Evolutionary conservation across 495 filamentous ascomycete genomes (phyloP).

Genomic region (Hyaloscypha hepaticicola): DNA sequence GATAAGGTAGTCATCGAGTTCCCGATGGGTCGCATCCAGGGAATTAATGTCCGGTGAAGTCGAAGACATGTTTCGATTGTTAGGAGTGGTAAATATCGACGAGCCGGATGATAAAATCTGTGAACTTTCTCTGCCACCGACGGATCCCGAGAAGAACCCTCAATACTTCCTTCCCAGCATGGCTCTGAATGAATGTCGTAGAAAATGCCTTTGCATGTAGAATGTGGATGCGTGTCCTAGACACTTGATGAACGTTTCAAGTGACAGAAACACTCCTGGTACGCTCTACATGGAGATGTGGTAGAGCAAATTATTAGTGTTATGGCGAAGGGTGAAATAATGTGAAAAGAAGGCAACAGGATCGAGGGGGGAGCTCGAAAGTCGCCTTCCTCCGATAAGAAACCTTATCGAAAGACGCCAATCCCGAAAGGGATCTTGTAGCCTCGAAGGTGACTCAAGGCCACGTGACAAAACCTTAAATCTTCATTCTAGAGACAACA

Average conservation of each 20-base stretch:
- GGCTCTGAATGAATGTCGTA: not conserved
- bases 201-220: not conserved
- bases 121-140: not conserved
- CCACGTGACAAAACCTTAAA: not conserved
- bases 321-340: no score
- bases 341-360: no score
- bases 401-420: not conserved
- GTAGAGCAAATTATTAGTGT: no score
- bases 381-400: not conserved
- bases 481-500: not conserved
- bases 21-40: not conserved
- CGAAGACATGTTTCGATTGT: not conserved
- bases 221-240: not conserved
- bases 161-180: not conserved
- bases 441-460: not conserved
- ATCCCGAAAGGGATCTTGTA: not conserved
- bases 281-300: no score
- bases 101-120: not conserved
- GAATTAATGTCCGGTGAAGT: conserved; percentile 1
- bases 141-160: not conserved
- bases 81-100: not conserved
- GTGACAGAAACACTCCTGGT: no score
- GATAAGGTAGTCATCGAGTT: conserved; percentile 25
- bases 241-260: no score
- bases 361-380: no score